Evolutionary conservation across 192 early-diverging fungal species (phyloP), one percentile per base, ranked within the genome.

Genomic region (Podila horticola): DNA sequence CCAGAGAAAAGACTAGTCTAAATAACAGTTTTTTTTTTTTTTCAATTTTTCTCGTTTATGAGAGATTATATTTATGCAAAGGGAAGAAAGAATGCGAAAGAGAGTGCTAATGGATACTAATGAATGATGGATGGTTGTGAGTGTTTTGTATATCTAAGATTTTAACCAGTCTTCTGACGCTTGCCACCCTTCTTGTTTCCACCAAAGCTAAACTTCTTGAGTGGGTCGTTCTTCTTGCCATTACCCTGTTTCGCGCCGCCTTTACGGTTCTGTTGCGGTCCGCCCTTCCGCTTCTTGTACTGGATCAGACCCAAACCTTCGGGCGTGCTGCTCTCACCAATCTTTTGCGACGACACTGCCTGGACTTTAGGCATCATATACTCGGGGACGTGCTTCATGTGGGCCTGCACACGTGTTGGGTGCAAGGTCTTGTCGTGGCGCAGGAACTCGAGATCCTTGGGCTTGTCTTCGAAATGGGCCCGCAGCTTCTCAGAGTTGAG

Each of bases 391-490:
- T 97, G 93, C 85, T 94, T 95, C 91, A 99, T 90, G 71, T 99
- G 97, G 19, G 87, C 84, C 79, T 94, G 94, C 5, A 97, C 90
- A 57, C 92, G 84, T 2, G 91, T 89, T 12, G 94, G 94, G 52
- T 97, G 95, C 19, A 98, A 82, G 7, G 93, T 90, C 75, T 92
- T 90, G 82, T 99, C 98, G 84, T 97, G 97, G 11, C 95, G 93
- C 67, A 99, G 77, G 38, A 94, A 95, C 36, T 94, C 92, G 58
- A 98, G 77, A 86, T 99, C 98, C 34, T 90, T 90, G 34, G 98
- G 97, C 67, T 97, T 97, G 77, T 97, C 95, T 83, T 97, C 96
- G 84, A 99, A 99, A 85, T 99, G 95, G 2, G 95, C 87, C 87
- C 88, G 51, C 59, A 99, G 90, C 83, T 95, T 97, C 77, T 98